These are phyloP conservation scores for Fagopyrum tataricum DNA, from an alignment of 148 eudicot species.

Conservation along the genomic window DNA sequence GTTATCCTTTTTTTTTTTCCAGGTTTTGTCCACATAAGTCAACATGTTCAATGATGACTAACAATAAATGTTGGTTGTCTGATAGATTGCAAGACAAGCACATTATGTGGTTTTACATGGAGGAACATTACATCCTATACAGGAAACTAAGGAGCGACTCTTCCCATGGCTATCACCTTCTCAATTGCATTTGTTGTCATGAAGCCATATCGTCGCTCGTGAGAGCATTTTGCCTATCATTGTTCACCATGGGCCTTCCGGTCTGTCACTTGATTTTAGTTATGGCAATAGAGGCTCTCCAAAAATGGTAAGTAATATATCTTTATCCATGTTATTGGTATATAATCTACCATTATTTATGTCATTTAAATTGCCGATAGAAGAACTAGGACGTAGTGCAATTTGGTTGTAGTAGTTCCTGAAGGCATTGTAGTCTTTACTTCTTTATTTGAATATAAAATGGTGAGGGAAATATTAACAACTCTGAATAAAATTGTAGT, in stretches of 20 bases:
- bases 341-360: no score
- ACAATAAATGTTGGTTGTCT: neutral
- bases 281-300: conserved; percentile 60
- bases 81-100: conserved; percentile 70
- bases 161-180: conserved; percentile 63
- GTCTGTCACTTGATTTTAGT: conserved; percentile 77
- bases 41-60: neutral
- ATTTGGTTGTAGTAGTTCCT: conserved; percentile 69
- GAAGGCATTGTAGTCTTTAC: conserved; percentile 83
- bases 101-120: conserved; percentile 84
- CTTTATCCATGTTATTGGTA: neutral
- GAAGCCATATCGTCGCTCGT: conserved; percentile 80
- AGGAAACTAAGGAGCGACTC: conserved; percentile 81
- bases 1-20: conserved; percentile 8
- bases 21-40: neutral
- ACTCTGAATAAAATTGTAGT: no score
- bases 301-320: conserved; percentile 43
- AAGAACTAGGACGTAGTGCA: conserved; percentile 81
- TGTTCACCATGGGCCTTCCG: conserved; percentile 81
- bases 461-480: no score
- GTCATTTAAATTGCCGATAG: conserved; percentile 47
- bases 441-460: conserved; percentile 90
- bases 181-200: conserved; percentile 72
- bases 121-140: conserved; percentile 91
- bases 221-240: conserved; percentile 82